Base-by-base conservation (phyloP, 2,329 filamentous ascomycete species). In the Drechslerella dactyloides region DNA sequence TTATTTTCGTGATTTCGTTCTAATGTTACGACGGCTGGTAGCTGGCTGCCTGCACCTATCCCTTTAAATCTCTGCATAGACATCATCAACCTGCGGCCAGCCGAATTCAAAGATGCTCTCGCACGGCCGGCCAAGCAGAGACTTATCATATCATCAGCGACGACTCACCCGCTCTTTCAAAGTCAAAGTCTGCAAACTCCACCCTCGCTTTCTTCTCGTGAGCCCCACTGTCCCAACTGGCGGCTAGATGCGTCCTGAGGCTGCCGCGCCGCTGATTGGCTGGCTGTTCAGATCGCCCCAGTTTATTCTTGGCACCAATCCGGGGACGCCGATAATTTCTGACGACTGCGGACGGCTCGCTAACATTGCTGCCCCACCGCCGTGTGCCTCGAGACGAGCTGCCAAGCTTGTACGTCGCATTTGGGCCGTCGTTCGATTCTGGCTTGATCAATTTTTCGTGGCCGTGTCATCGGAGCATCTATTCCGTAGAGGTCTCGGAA, bases 321-420 rank as follows among this genome's bases (percentile, higher is more conserved):
- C 68, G 68, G 68, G 61, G 48, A 51, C 23, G 37, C 68, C 68
- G 68, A 72, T 53, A 72, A 65, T 65, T 72, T 65, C 44, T 19
- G 30, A 56, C 42, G 42, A 44, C 60, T 65, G 56, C 51, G 10
- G 5, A 27, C 50, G 23, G 19, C 24, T 15, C 13, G 42, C 15
- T n/a, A n/a, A 13, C 15, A n/a, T 5, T 46, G 42, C 13, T 30
- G 30, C 23, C 17, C 50, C 50, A 53, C 23, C 15, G 2, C 10
- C 19, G 8, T 27, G 50, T 13, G 24, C 50, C 21, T 53, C 50
- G 50, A 53, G 24, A 30, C 50, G 50, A 53, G 50, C 19, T 53
- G 23, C 50, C 50, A 21, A 53, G 10, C 21, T 21, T 17, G 6
- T 10, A 5, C 19, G 19, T 2, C 27, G 27, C 27, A 33, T 33